Evolutionary conservation across 2,329 filamentous ascomycete genomes (phyloP).

Genomic region (Teratosphaeria zuluensis): DNA sequence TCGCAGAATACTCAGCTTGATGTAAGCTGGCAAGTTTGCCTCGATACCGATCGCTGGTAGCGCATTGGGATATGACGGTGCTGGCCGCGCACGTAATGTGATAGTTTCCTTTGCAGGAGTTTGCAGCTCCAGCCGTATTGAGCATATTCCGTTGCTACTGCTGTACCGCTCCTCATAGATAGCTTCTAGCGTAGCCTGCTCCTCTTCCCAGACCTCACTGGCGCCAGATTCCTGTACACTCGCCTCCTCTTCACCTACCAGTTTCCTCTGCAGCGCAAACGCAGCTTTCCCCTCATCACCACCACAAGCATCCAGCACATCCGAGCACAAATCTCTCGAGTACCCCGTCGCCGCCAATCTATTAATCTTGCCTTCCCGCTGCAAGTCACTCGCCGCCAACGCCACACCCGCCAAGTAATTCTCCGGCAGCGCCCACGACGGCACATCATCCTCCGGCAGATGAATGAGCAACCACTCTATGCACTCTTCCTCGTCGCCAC

Average conservation of each 20-base stretch:
- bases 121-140: slow-evolving; percentile 54
- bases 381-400: slow-evolving; percentile 72
- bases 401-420: slow-evolving; percentile 84
- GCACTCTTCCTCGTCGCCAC: slow-evolving; percentile 84
- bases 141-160: slow-evolving; percentile 47
- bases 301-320: slow-evolving; percentile 58
- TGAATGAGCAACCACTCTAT: slow-evolving; percentile 95
- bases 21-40: slow-evolving; percentile 71
- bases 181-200: slow-evolving; percentile 71
- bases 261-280: slow-evolving; percentile 63
- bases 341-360: slow-evolving; percentile 76
- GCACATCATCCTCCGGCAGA: slow-evolving; percentile 94
- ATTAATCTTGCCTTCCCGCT: slow-evolving; percentile 71
- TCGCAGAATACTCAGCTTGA: slow-evolving; percentile 78
- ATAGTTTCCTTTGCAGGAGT: slow-evolving; percentile 35
- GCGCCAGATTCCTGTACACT: not conserved
- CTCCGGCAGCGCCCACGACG: slow-evolving; percentile 82
- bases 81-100: slow-evolving; percentile 57
- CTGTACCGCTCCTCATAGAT: slow-evolving; percentile 71
- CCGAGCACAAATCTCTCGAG: slow-evolving; percentile 70
- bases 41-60: slow-evolving; percentile 61
- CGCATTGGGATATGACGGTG: slow-evolving; percentile 61
- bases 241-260: slow-evolving; percentile 42
- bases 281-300: slow-evolving; percentile 71
- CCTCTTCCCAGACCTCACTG: slow-evolving; percentile 64